Evolutionary conservation across 2,329 filamentous ascomycete species (phyloP), one percentile per base, ranked within the genome.

Genomic region (Aspergillus pseudoviridinutans): DNA sequence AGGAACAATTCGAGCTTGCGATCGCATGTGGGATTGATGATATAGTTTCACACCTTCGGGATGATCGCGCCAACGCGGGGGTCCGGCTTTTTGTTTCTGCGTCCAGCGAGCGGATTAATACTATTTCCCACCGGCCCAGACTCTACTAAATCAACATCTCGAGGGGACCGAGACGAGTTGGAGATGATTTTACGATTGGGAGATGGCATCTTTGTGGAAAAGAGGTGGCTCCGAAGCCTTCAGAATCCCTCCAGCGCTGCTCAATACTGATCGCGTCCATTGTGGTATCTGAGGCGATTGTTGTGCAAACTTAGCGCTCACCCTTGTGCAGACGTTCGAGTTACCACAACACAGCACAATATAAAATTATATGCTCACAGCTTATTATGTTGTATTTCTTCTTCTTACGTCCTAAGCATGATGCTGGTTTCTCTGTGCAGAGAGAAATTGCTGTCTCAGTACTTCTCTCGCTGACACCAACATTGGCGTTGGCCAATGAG

Each of bases 31-130:
- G 59, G 59, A 55, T 51, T 50, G 58, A 58, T 47, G 50, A 66
- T 70, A 61, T 67, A 61, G 65, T 67, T 68, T 61, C 65, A 66
- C 70, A 63, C 58, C 66, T 62, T 22, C 49, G 58, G 64, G 67
- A 67, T 71, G 66, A 70, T 73, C 65, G 63, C 58, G 63, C 64
- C 64, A 62, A 62, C 61, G 68, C 71, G 71, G 72, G 71, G 70
- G 64, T 54, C 68, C 69, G 72, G 71, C 70, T 65, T 74, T 74
- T 74, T 69, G 69, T 74, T 74, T 74, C 72, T 74, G 72, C 72
- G 72, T 71, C 63, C 67, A 64, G 65, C 65, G 66, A 66, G 44
- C 72, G 72, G 72, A 74, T 74, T 74, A 74, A 74, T 67, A 74
- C 71, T 72, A 73, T 74, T 74, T 73, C 72, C 71, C 62, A 62